A percentile compares a stretch with the other conserved stretches of the same genome.
These are phyloP conservation scores for Cutaneotrichosporon spelunceum DNA, from an alignment of 1,284 basidiomycete genomes.

Conservation along the genomic window DNA sequence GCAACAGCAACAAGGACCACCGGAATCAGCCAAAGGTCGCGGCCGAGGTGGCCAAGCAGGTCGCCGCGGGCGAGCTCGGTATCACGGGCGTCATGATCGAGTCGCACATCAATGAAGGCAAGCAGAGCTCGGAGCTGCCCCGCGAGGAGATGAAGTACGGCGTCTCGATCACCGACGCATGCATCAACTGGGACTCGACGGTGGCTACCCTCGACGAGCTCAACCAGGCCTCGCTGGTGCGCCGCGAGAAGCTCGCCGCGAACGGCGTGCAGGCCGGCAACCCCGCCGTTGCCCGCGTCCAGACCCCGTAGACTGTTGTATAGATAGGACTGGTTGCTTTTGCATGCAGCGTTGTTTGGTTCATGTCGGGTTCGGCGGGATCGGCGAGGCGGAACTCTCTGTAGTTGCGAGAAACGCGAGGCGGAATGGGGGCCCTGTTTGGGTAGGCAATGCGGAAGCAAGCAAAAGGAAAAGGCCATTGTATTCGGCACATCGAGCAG, in stretches of 20 bases:
- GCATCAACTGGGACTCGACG: conserved; percentile 78
- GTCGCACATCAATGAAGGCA: conserved; percentile 81
- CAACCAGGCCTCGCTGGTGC: conserved; percentile 55
- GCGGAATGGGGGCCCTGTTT: too few relatives aligned
- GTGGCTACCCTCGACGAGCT: conserved; percentile 70
- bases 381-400: too few relatives aligned
- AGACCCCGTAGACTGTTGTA: conserved; percentile 22
- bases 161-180: conserved; percentile 85
- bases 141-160: conserved; percentile 70
- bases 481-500: too few relatives aligned
- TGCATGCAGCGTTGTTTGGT: neutral
- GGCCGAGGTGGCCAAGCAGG: conserved; percentile 79
- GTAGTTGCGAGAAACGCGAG: too few relatives aligned
- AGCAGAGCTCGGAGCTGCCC: conserved; percentile 63
- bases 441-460: too few relatives aligned
- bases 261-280: conserved; percentile 13
- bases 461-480: too few relatives aligned
- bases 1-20: conserved; percentile 90
- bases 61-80: conserved; percentile 65
- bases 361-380: too few relatives aligned
- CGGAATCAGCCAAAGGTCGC: conserved; percentile 91
- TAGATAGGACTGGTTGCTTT: conserved; percentile 5
- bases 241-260: conserved; percentile 37
- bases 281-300: conserved; percentile 21
- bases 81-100: conserved; percentile 93